phyloP scores from a whole-genome alignment of 306 rosid genomes.

The Glycine latifolia region DNA sequence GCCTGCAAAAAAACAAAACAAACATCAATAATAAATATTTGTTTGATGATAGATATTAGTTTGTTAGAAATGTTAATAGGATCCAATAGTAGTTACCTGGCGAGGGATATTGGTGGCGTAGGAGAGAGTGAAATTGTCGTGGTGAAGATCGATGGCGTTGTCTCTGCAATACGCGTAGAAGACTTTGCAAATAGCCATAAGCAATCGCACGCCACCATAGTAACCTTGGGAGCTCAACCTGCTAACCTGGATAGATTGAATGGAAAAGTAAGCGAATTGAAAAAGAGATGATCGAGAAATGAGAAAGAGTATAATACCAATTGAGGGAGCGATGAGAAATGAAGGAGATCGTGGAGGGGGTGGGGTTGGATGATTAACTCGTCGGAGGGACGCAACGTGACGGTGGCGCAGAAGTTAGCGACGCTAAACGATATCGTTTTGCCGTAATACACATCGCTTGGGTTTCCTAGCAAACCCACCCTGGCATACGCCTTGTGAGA shows the following conservation, averaged over 20 bases:
- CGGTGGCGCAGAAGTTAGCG: constrained; percentile 80
- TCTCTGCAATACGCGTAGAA: constrained; percentile 65
- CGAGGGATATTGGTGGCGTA: constrained; percentile 96
- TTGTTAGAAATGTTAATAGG: too few species aligned
- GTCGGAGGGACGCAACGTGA: constrained; percentile 62
- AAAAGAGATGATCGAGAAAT: too few species aligned
- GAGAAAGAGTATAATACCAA: constrained; percentile 44
- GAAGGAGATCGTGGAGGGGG: constrained; percentile 76
- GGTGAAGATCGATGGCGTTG: constrained; percentile 54
- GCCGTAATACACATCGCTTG: constrained; percentile 88
- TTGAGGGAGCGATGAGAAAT: constrained; percentile 62
- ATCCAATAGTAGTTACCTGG: constrained; percentile 54
- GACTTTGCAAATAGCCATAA: constrained; percentile 83
- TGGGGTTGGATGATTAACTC: constrained; percentile 78
- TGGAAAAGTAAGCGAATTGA: too few species aligned
- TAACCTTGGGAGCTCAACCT: constrained; percentile 73
- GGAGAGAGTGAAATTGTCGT: constrained; percentile 76
- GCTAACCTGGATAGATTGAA: constrained; percentile 51
- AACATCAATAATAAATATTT: too few species aligned
- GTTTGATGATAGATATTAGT: too few species aligned
- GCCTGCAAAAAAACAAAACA: constrained; percentile 42
- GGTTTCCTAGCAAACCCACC: constrained; percentile 86
- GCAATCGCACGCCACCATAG: constrained; percentile 87
- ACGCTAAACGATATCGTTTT: constrained; percentile 69
- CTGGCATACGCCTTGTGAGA: constrained; percentile 76